Percentiles rank a stretch among this genome's conserved stretches.
phyloP scores from a whole-genome alignment of 208 protist species.

The Trypanosoma lewisi region DNA sequence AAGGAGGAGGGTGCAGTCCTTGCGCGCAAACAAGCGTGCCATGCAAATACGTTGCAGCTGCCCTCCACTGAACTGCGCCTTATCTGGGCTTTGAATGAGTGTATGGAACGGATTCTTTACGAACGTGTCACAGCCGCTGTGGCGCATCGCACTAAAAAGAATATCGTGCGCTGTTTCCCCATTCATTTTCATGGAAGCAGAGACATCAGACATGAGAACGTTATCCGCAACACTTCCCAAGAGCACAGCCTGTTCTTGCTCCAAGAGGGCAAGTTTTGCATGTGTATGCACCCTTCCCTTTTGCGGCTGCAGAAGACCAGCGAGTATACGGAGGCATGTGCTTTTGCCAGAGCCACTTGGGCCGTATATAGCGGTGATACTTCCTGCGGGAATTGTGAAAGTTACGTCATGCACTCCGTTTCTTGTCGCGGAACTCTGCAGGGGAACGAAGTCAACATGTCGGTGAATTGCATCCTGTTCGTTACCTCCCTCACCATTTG shows the following conservation, averaged over 20 bases:
- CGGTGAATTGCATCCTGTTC: neutral
- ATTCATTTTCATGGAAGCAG: neutral
- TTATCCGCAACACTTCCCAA: conserved; percentile 77
- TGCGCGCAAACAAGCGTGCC: conserved; percentile 53
- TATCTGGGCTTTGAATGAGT: conserved; percentile 64
- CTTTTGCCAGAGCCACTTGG: conserved; percentile 81
- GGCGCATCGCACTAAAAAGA: conserved; percentile 33
- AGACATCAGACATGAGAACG: conserved; percentile 52
- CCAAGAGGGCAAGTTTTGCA: conserved; percentile 43
- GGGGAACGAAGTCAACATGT: neutral
- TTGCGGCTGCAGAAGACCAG: conserved; percentile 47
- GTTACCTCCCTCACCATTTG: neutral
- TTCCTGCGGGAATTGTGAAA: conserved; percentile 29
- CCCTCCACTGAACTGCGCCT: conserved; percentile 75
- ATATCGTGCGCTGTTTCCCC: neutral
- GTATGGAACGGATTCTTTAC: conserved; percentile 56
- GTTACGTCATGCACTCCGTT: conserved; percentile 41
- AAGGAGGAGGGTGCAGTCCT: conserved; percentile 52
- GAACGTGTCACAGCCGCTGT: conserved; percentile 51
- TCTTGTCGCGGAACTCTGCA: neutral
- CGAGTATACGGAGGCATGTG: conserved; percentile 63
- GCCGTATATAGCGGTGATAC: conserved; percentile 67
- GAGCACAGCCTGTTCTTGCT: conserved; percentile 80
- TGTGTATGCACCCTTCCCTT: conserved; percentile 52
- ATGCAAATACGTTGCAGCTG: conserved; percentile 83